Percentiles rank a stretch among this genome's conserved stretches.
Conservation (phyloP, 306 rosid species). For the Glycine tomentella region DNA sequence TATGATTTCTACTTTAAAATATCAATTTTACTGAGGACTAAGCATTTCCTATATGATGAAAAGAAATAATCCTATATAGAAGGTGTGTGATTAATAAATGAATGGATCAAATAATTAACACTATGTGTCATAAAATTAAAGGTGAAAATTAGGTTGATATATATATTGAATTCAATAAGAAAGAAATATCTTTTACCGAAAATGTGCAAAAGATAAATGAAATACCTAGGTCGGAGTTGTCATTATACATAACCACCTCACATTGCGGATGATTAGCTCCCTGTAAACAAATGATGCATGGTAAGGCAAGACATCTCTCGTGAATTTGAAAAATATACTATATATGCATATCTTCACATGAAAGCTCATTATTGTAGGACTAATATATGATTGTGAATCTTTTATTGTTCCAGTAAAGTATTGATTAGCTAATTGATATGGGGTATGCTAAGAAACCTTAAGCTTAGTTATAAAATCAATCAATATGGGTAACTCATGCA, state of each 20-base stretch:
- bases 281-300: constrained; percentile 1
- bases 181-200: not conserved
- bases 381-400: constrained; percentile 9
- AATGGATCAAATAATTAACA: not conserved
- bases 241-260: constrained; percentile 13
- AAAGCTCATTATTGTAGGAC: not conserved
- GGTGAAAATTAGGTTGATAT: not conserved
- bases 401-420: not conserved
- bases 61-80: not conserved
- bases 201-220: not conserved
- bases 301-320: too few species aligned
- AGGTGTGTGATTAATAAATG: not conserved
- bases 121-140: not conserved
- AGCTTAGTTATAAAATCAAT: constrained; percentile 1
- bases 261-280: not conserved
- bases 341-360: too few species aligned
- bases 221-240: constrained; percentile 22
- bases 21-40: not conserved
- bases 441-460: not conserved
- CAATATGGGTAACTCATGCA: not conserved
- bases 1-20: not conserved
- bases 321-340: too few species aligned
- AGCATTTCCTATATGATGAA: not conserved
- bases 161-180: not conserved
- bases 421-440: not conserved